These are phyloP conservation scores for Tylopilus sp. DNA, from an alignment of 768 basidiomycete species.

Conservation along the genomic window DNA sequence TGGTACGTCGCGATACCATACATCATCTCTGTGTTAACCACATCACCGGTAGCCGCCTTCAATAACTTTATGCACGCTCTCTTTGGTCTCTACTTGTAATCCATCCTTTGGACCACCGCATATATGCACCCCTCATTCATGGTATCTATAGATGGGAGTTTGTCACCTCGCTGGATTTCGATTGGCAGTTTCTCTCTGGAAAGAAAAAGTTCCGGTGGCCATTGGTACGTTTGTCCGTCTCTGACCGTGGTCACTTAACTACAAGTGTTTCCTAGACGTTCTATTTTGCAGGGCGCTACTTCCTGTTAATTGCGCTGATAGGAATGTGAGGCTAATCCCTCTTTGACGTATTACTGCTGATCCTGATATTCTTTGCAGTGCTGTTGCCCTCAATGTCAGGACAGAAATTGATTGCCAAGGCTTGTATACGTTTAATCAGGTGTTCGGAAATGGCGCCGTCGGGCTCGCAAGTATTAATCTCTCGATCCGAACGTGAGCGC, in stretches of 20 bases:
- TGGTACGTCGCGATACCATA: constrained; percentile 30
- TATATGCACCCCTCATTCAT: constrained; percentile 7
- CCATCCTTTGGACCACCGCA: constrained; percentile 6
- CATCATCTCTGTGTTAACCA: constrained; percentile 5
- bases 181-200: constrained; percentile 58
- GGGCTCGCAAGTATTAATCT: constrained; percentile 72
- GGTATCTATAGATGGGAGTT: constrained; percentile 57
- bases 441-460: constrained; percentile 62
- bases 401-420: constrained; percentile 61
- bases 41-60: constrained; percentile 26
- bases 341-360: neutral
- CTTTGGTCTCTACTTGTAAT: constrained; percentile 58
- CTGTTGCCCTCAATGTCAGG: constrained; percentile 57
- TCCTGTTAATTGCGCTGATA: constrained; percentile 58
- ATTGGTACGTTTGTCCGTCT: constrained; percentile 40
- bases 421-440: constrained; percentile 65
- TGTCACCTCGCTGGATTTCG: constrained; percentile 57
- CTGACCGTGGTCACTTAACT: neutral
- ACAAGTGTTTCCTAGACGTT: constrained; percentile 42
- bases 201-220: constrained; percentile 64
- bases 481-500: constrained; percentile 59
- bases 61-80: constrained; percentile 58
- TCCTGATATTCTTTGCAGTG: constrained; percentile 32
- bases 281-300: constrained; percentile 70
- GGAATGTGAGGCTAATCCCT: constrained; percentile 53